phyloP scores from a whole-genome alignment of 2,329 filamentous ascomycete species.

The Penicillium decumbens region DNA sequence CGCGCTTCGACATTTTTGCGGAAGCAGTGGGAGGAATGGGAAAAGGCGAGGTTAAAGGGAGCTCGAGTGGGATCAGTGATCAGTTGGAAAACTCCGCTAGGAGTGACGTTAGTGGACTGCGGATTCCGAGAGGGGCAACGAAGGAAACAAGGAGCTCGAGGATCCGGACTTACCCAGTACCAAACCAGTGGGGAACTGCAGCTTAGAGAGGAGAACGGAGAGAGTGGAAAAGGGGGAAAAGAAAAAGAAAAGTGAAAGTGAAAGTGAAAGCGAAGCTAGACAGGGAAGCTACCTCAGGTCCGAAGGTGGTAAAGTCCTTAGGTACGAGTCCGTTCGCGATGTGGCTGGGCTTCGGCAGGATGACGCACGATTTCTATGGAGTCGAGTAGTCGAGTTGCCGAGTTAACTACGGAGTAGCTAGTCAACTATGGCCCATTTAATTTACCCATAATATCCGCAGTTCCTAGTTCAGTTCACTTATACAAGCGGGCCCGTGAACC shows the following conservation, averaged over 20 bases:
- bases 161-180: conserved; percentile 3
- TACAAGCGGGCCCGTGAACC: background rate
- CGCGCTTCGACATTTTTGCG: conserved; percentile 32
- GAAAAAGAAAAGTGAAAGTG: conserved; percentile 6
- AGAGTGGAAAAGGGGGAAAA: background rate
- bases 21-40: conserved; percentile 7
- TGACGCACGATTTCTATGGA: conserved; percentile 17
- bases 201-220: conserved; percentile 3
- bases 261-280: conserved; percentile 8
- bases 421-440: background rate
- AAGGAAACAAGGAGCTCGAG: background rate
- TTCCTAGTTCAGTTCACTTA: background rate
- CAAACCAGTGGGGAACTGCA: background rate
- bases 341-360: conserved; percentile 15
- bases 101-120: conserved; percentile 7
- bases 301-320: background rate
- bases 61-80: background rate
- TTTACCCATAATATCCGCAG: background rate
- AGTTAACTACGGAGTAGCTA: too few relatives aligned
- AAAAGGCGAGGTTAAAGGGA: background rate
- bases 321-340: conserved; percentile 1
- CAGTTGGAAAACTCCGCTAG: conserved; percentile 14
- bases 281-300: background rate
- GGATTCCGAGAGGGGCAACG: background rate
- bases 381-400: too few relatives aligned